Base-by-base conservation (phyloP, 257 asterid genomes). In the Fraxinus anomala region DNA sequence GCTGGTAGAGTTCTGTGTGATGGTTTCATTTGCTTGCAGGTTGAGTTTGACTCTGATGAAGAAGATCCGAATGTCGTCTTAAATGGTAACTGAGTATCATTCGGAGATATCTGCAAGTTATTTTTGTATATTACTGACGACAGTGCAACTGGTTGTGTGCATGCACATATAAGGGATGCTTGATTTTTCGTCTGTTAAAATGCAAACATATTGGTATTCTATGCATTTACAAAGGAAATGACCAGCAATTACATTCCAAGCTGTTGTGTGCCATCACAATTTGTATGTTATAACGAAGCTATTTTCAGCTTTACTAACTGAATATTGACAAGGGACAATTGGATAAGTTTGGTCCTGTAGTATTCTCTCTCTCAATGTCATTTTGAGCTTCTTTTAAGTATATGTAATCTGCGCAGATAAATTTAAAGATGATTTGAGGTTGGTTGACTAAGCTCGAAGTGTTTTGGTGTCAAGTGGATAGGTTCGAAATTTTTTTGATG, bases 1-100 rank as follows among this genome's bases (percentile, higher is more conserved):
- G 11, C 8, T 75, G 68, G 39, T 66, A 12, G 34, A 13, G 28
- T 30, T 23, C 36, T 44, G 16, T 47, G 30, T 69, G 37, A 31
- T 44, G 14, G 39, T 75, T 77, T 76, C 30, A 73, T 65, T 78
- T 80, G 78, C 36, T 83, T 83, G 86, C 88, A 91, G 96, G 97
- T 86, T 17, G 96, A 92, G 80, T 92, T 92, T 75, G 97, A 91
- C 80, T 92, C 97, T 24, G 97, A 89, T 74, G 97, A 92, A 82
- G 97, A 92, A 85, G 93, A 92, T 83, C 96, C 97, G 8, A 92
- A 92, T 69, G 31, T 83, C 40, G 87, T 80, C 82, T 86, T 77
- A 56, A 83, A 82, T 24, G 77, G 73, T 73, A 42, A 76, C 44
- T 19, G 4, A 68, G 21, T 73, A 51, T 44, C 4, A 34, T 68